Percentiles rank a stretch among this genome's conserved stretches.
Evolutionary conservation across 2,329 filamentous ascomycete species (phyloP).

Genomic region (Cladophialophora exuberans): DNA sequence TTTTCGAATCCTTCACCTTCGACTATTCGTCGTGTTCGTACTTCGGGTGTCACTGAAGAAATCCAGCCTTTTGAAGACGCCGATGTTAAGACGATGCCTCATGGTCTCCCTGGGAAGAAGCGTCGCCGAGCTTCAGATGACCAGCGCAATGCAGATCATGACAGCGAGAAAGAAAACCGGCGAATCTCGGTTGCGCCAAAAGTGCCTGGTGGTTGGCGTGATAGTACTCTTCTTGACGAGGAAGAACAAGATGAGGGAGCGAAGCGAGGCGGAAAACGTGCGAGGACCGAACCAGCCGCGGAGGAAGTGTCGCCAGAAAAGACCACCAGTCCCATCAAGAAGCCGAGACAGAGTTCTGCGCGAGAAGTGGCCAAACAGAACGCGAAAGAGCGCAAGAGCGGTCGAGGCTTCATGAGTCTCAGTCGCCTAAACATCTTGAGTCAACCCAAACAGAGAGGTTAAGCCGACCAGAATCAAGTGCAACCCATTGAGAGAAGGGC

Average conservation of each 20-base stretch:
- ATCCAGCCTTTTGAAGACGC: conserved; percentile 34
- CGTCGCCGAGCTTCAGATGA: conserved; percentile 35
- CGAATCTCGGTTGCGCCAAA: conserved; percentile 27
- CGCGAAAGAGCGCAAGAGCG: conserved; percentile 31
- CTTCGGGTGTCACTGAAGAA: conserved; percentile 34
- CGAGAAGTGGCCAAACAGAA: conserved; percentile 31
- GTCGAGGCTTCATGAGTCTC: conserved; percentile 41
- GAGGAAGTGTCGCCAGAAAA: conserved; percentile 18
- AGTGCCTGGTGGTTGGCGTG: conserved; percentile 32
- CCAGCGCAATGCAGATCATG: conserved; percentile 24
- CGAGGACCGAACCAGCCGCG: conserved; percentile 17
- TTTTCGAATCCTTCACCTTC: conserved; percentile 42
- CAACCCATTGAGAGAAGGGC: too few relatives aligned
- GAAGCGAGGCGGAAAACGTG: conserved; percentile 30
- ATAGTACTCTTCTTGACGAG: conserved; percentile 6
- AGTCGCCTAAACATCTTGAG: conserved; percentile 53
- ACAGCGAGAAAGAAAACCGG: conserved; percentile 29
- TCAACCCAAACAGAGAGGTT: conserved; percentile 45
- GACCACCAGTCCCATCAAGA: conserved; percentile 13
- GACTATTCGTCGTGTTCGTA: conserved; percentile 47
- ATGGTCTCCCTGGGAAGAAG: conserved; percentile 39
- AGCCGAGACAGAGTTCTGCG: conserved; percentile 26
- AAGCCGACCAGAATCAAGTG: conserved; percentile 1
- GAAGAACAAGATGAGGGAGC: conserved; percentile 32
- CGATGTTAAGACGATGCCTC: conserved; percentile 32